Evolutionary conservation across 495 filamentous ascomycete species (phyloP).

Genomic region (Neurospora sp.): DNA sequence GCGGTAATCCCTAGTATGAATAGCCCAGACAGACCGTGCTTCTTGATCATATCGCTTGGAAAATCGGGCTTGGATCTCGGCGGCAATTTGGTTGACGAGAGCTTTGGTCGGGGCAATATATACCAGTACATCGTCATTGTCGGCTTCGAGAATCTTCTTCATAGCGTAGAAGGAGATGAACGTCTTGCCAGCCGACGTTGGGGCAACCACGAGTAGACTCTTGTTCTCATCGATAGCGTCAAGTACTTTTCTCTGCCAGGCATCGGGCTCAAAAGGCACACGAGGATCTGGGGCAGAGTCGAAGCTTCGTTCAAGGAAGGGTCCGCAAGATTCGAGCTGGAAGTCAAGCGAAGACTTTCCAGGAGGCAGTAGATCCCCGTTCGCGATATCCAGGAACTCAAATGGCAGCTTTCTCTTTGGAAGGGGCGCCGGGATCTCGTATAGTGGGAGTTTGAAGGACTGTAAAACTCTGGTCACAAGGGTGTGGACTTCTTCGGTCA

Average conservation of each 20-base stretch:
- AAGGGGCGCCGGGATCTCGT: neutral
- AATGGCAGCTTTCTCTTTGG: slow-evolving; percentile 2
- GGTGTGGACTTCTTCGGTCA: slow-evolving; percentile 4
- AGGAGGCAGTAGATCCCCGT: neutral
- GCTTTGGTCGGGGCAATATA: slow-evolving; percentile 79
- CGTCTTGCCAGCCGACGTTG: slow-evolving; percentile 58
- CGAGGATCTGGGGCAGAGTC: slow-evolving; percentile 56
- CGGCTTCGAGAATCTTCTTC: slow-evolving; percentile 56
- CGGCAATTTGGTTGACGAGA: slow-evolving; percentile 74
- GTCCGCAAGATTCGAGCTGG: slow-evolving; percentile 57
- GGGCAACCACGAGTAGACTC: slow-evolving; percentile 66
- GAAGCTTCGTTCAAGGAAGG: slow-evolving; percentile 62
- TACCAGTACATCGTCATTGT: slow-evolving; percentile 59
- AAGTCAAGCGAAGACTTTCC: slow-evolving; percentile 36
- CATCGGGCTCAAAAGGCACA: slow-evolving; percentile 61
- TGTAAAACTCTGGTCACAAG: slow-evolving; percentile 1
- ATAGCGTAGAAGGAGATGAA: slow-evolving; percentile 68
- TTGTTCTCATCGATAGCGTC: slow-evolving; percentile 59
- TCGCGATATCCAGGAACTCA: neutral
- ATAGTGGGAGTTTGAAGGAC: slow-evolving; percentile 1
- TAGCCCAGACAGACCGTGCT: slow-evolving; percentile 65
- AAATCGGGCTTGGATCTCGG: slow-evolving; percentile 57
- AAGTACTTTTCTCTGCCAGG: slow-evolving; percentile 64
- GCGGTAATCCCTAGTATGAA: slow-evolving; percentile 64
- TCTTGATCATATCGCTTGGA: slow-evolving; percentile 45